Evolutionary conservation across 768 basidiomycete genomes (phyloP).

Genomic region (Neoboletus magnificus): DNA sequence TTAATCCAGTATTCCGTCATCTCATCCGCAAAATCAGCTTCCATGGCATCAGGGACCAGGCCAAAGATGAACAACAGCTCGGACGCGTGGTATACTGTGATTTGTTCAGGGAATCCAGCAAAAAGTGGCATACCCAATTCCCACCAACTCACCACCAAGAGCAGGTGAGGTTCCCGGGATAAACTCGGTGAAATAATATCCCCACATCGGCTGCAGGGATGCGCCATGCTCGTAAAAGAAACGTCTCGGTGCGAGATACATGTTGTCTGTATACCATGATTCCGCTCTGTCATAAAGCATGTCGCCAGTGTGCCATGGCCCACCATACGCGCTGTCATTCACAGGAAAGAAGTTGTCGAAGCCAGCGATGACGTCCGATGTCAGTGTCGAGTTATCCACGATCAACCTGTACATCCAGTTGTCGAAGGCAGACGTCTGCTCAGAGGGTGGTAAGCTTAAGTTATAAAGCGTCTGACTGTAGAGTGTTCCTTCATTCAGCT

Average conservation of each 20-base stretch:
- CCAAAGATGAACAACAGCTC: constrained; percentile 30
- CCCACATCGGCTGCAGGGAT: constrained; percentile 46
- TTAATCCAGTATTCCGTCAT: constrained; percentile 54
- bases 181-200: constrained; percentile 54
- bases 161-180: constrained; percentile 50
- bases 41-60: constrained; percentile 40
- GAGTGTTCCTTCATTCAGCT: constrained; percentile 16
- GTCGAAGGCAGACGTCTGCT: constrained; percentile 44
- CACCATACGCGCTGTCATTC: constrained; percentile 45
- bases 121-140: no score
- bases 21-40: constrained; percentile 44
- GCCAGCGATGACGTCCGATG: constrained; percentile 33
- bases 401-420: constrained; percentile 46
- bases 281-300: constrained; percentile 54
- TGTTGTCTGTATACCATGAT: constrained; percentile 57
- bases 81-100: constrained; percentile 15
- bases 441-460: constrained; percentile 36
- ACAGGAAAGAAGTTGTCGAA: constrained; percentile 45
- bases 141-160: constrained; percentile 42
- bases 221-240: constrained; percentile 50
- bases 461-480: constrained; percentile 29
- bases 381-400: constrained; percentile 43
- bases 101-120: not conserved
- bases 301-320: constrained; percentile 57
- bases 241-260: constrained; percentile 51